Evolutionary conservation across 2,329 filamentous ascomycete genomes (phyloP), one percentile per base, ranked within the genome.

Genomic region (Clarireedia sp.): DNA sequence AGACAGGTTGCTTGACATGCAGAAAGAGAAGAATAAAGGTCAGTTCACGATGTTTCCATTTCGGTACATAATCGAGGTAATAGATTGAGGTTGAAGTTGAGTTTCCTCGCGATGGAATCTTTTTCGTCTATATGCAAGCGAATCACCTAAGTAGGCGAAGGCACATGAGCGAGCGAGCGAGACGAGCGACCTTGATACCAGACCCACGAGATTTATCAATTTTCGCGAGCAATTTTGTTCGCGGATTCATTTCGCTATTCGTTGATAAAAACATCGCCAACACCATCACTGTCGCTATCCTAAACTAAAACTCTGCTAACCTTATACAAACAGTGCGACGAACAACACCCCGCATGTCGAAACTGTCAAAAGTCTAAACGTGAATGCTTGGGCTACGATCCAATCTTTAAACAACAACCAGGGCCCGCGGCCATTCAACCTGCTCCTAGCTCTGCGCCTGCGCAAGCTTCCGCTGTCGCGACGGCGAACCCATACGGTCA

Each of bases 301-400:
- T 21, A 45, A 21, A 45, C 17, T 24, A 54, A 54, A 54, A 49
- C 46, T 54, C 23, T 54, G 26, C 51, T 54, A 54, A 54, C 36
- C 23, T 24, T 3, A 62, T 58, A 60, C 60, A 58, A 64, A 63
- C 70, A 96, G 94, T 99, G 94, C 75, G 94, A 97, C 81, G 94
- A 99, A 78, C 85, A 83, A 59, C 90, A 96, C 72, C 94, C 94
- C 21, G 85, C 86, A 58, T 99, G 94, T 77, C 85, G 90, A 74
- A 90, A 94, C 69, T 94, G 89, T 74, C 85, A 86, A 68, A 94
- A 94, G 71, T 90, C 87, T 63, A 94, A 92, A 73, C 87, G 89
- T 67, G 88, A 92, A 66, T 94, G 89, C 68, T 70, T 90, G 48
- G 89, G 89, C 54, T 94, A 94, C 80, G 89, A 94, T 67, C 88